Percentiles rank a stretch among this genome's conserved stretches.
phyloP scores from a whole-genome alignment of 306 rosid genomes.

The Vigna mungo region DNA sequence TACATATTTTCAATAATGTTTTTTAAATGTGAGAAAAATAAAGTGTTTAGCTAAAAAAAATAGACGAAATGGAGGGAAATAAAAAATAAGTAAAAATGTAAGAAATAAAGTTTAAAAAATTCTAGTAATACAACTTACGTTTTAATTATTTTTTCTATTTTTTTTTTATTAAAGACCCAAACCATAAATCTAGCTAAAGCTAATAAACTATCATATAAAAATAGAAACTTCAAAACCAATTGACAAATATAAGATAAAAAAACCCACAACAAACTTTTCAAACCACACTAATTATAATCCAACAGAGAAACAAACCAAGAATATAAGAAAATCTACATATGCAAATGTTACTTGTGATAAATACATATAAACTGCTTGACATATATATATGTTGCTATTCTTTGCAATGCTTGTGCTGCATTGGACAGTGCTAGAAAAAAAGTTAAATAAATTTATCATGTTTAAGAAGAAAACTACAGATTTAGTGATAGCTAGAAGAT shows the following conservation, averaged over 20 bases:
- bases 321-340: conserved; percentile 34
- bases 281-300: conserved; percentile 14
- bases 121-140: too few species aligned
- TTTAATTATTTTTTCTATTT: not conserved
- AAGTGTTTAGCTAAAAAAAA: too few species aligned
- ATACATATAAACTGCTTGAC: conserved; percentile 42
- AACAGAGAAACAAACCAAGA: conserved; percentile 33
- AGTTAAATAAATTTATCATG: conserved; percentile 49
- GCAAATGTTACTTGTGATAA: conserved; percentile 44
- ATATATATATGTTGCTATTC: conserved; percentile 53
- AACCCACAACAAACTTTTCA: conserved; percentile 31
- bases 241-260: conserved; percentile 28
- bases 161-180: not conserved
- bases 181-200: not conserved
- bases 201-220: not conserved
- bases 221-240: conserved; percentile 6
- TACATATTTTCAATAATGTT: too few species aligned
- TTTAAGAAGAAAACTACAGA: conserved; percentile 49
- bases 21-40: not conserved
- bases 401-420: conserved; percentile 54
- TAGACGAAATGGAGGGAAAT: too few species aligned
- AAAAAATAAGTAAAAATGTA: too few species aligned
- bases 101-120: too few species aligned
- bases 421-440: conserved; percentile 45
- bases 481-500: conserved; percentile 48